Conservation (phyloP, 2,329 filamentous ascomycete genomes). For the Alternaria arborescens region DNA sequence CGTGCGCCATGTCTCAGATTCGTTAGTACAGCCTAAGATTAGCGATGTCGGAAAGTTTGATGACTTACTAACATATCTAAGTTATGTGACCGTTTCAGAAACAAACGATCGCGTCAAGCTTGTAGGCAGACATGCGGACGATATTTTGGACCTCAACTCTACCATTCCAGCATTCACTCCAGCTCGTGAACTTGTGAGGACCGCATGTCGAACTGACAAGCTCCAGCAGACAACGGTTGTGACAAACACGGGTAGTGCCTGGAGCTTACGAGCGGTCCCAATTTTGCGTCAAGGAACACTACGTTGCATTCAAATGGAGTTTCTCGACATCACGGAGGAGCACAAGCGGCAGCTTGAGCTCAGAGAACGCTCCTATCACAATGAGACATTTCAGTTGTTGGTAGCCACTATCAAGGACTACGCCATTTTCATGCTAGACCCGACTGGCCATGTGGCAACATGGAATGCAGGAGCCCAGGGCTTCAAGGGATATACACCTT, state of each 20-base stretch:
- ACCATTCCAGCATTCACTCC: slow-evolving; percentile 49
- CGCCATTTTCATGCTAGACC: slow-evolving; percentile 69
- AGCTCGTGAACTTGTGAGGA: slow-evolving; percentile 49
- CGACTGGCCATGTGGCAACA: slow-evolving; percentile 63
- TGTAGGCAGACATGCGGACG: slow-evolving; percentile 51
- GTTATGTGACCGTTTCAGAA: slow-evolving; percentile 48
- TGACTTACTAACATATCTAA: neutral
- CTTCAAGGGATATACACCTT: slow-evolving; percentile 63
- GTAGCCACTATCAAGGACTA: slow-evolving; percentile 69
- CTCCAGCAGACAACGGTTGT: slow-evolving; percentile 49
- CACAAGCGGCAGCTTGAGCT: slow-evolving; percentile 48
- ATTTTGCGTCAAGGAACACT: slow-evolving; percentile 53
- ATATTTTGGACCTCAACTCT: slow-evolving; percentile 47
- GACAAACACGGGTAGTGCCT: slow-evolving; percentile 32
- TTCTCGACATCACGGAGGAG: slow-evolving; percentile 50
- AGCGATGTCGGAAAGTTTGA: neutral
- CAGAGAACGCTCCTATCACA: slow-evolving; percentile 55
- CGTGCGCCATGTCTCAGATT: slow-evolving; percentile 54
- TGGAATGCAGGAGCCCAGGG: slow-evolving; percentile 67
- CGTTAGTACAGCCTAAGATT: slow-evolving; percentile 17
- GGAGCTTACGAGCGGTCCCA: slow-evolving; percentile 54
- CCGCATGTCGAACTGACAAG: slow-evolving; percentile 48
- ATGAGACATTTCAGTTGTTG: slow-evolving; percentile 67
- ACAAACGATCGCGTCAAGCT: slow-evolving; percentile 45
- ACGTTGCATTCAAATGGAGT: slow-evolving; percentile 56